phyloP scores from a whole-genome alignment of 2,329 filamentous ascomycete genomes.

The Botrytis fabae region DNA sequence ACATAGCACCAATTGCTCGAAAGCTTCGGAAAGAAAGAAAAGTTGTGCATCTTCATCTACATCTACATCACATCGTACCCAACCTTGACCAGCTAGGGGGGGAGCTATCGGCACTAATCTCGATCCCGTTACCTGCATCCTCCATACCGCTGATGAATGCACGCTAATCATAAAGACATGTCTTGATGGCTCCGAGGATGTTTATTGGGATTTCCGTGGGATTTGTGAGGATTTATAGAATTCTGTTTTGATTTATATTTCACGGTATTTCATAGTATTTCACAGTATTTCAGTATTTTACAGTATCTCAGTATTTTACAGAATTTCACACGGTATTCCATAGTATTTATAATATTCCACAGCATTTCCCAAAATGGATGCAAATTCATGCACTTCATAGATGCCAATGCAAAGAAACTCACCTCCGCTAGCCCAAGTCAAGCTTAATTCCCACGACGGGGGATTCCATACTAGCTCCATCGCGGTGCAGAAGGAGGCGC shows the following conservation, averaged over 20 bases:
- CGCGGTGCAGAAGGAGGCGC: conserved; percentile 15
- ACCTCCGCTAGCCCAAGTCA: neutral
- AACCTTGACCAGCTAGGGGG: neutral
- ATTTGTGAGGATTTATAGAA: too few species aligned
- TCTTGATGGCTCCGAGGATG: neutral
- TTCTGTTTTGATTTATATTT: too few species aligned
- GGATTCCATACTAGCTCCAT: neutral
- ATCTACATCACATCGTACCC: too few species aligned
- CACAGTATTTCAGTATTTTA: too few species aligned
- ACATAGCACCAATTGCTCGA: neutral
- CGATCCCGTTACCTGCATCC: neutral
- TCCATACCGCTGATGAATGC: neutral
- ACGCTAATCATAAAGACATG: conserved; percentile 4
- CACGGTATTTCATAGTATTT: too few species aligned
- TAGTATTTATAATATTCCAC: too few species aligned
- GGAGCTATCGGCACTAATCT: neutral
- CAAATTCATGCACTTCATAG: neutral
- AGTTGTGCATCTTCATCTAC: neutral
- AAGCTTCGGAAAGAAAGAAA: neutral
- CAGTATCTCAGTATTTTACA: too few species aligned
- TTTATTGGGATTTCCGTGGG: too few species aligned
- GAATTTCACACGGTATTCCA: too few species aligned
- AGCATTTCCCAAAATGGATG: too few species aligned
- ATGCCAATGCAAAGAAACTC: too few species aligned
- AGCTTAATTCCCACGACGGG: neutral